These are phyloP conservation scores for Trapa incisa DNA, from an alignment of 345 rosid genomes.

Conservation along the genomic window DNA sequence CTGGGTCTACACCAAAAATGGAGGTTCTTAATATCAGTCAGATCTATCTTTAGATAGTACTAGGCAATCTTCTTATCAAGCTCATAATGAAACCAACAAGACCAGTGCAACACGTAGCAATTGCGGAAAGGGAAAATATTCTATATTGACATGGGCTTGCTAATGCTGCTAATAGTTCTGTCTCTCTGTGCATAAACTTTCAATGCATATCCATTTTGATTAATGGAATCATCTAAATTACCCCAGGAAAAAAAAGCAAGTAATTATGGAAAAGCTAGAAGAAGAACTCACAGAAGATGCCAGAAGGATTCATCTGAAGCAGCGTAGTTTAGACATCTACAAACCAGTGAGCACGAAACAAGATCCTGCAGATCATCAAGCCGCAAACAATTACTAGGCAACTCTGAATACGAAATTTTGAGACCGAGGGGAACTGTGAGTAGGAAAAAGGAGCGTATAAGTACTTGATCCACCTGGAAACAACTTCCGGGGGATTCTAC, in stretches of 20 bases:
- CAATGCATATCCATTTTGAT: too few species aligned
- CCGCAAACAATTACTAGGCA: not conserved
- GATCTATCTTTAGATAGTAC: not conserved
- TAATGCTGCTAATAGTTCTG: too few species aligned
- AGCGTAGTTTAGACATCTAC: slow-evolving; percentile 61
- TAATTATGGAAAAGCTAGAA: not conserved
- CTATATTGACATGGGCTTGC: too few species aligned
- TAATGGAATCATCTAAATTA: too few species aligned
- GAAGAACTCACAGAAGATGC: slow-evolving; percentile 72
- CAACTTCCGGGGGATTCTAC: slow-evolving; percentile 69
- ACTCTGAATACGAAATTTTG: not conserved
- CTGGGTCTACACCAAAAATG: not conserved
- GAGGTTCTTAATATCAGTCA: not conserved
- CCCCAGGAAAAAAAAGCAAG: too few species aligned
- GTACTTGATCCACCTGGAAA: slow-evolving; percentile 35
- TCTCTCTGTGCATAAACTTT: too few species aligned
- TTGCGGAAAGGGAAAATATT: too few species aligned
- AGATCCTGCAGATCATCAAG: slow-evolving; percentile 47
- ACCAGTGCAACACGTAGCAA: not conserved
- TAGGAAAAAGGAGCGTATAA: not conserved
- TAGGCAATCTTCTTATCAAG: not conserved
- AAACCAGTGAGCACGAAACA: slow-evolving; percentile 70
- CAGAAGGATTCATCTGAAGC: slow-evolving; percentile 88
- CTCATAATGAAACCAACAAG: not conserved
- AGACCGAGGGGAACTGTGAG: too few species aligned